A percentile compares a stretch with the other conserved stretches of the same genome.
phyloP scores from a whole-genome alignment of 176 grass and related monocot species.

The Hordeum marinum region DNA sequence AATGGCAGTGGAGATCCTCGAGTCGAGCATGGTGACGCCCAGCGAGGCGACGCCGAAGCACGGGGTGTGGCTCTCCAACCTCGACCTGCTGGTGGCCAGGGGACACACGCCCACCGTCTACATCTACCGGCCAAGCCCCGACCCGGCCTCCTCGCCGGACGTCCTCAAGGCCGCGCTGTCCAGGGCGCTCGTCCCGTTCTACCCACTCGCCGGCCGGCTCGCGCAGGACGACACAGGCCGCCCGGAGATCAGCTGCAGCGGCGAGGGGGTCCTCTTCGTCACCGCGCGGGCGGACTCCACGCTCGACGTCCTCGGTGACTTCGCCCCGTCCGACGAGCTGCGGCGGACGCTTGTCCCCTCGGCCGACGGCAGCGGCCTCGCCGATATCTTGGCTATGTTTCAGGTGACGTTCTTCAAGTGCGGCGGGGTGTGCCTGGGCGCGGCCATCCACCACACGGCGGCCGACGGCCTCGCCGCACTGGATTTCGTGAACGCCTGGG shows the following conservation, averaged over 20 bases:
- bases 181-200: slow-evolving; percentile 59
- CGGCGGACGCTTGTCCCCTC: slow-evolving; percentile 40
- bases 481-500: slow-evolving; percentile 53
- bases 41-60: slow-evolving; percentile 12
- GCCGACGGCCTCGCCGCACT: slow-evolving; percentile 35
- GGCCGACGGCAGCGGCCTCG: neutral
- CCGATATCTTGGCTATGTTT: slow-evolving; percentile 35
- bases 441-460: slow-evolving; percentile 45
- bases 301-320: slow-evolving; percentile 21
- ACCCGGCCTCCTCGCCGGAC: slow-evolving; percentile 13
- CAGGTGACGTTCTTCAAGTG: slow-evolving; percentile 67
- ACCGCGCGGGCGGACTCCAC: slow-evolving; percentile 21
- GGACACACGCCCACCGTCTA: slow-evolving; percentile 57
- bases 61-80: slow-evolving; percentile 54
- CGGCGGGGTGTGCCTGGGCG: slow-evolving; percentile 45
- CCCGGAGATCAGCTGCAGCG: slow-evolving; percentile 55
- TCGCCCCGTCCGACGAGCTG: slow-evolving; percentile 37
- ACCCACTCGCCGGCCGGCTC: slow-evolving; percentile 62
- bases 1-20: neutral
- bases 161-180: slow-evolving; percentile 33
- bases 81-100: slow-evolving; percentile 38
- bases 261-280: slow-evolving; percentile 47
- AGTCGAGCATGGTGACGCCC: neutral
- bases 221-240: slow-evolving; percentile 23
- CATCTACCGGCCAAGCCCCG: slow-evolving; percentile 33